Conservation (phyloP, 352 stramenopile genomes). For the Phytopythium ostracodes region DNA sequence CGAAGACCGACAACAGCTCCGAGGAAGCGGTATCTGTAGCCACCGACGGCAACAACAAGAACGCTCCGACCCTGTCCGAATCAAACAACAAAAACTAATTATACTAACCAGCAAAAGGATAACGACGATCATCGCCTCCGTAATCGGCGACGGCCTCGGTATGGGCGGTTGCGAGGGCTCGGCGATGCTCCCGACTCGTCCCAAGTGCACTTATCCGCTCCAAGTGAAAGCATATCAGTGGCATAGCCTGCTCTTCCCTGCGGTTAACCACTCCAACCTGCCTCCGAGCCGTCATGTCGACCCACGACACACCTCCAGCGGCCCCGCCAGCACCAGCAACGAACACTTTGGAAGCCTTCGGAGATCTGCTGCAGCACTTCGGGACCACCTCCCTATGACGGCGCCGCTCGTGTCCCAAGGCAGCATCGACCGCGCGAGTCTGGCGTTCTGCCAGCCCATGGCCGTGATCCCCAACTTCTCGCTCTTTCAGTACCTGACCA, state of each 20-base stretch:
- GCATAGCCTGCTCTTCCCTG: no score
- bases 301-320: neutral
- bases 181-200: neutral
- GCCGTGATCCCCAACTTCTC: conserved; percentile 9
- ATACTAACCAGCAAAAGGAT: neutral
- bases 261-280: neutral
- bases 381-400: neutral
- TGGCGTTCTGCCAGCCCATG: conserved; percentile 10
- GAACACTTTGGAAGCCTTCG: neutral
- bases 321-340: neutral
- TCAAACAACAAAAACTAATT: no score
- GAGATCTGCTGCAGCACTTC: neutral
- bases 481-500: conserved; percentile 15
- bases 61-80: neutral
- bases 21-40: neutral
- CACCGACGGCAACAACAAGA: neutral
- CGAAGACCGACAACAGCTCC: neutral
- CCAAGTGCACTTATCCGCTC: neutral
- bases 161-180: neutral
- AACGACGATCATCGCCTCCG: neutral
- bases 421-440: neutral
- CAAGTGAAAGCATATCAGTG: no score
- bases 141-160: neutral
- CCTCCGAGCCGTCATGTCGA: neutral
- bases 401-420: neutral